Percentiles rank a stretch among this genome's conserved stretches.
phyloP scores from a whole-genome alignment of 768 basidiomycete species.

The Suillus brevipes region DNA sequence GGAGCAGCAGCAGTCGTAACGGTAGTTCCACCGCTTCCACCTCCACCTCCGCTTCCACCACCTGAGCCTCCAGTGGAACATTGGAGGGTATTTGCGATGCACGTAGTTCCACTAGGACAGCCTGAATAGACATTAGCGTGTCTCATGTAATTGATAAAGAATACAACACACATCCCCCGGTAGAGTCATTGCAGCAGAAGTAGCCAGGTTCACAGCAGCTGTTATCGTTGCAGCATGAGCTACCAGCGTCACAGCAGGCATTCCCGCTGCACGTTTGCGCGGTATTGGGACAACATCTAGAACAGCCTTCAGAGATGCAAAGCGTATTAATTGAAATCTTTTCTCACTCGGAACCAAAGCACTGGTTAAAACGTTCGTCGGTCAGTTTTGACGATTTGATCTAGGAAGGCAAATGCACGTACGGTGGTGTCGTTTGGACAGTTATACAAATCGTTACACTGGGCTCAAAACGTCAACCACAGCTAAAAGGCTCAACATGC shows the following conservation, averaged over 20 bases:
- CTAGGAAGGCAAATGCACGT: not conserved
- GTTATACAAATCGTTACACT: conserved; percentile 14
- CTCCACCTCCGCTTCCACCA: not conserved
- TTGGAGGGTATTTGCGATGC: not conserved
- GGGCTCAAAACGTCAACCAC: not conserved
- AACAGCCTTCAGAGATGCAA: not conserved
- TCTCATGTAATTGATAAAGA: not conserved
- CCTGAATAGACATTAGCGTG: conserved; percentile 11
- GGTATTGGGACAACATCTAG: conserved; percentile 21
- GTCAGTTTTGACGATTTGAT: not conserved
- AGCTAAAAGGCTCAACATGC: too few relatives aligned
- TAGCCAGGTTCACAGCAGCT: conserved; percentile 15
- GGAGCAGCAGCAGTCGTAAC: not conserved
- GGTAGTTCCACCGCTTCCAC: not conserved
- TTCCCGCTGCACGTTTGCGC: conserved; percentile 16
- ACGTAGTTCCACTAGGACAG: conserved; percentile 15
- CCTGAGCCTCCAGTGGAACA: not conserved
- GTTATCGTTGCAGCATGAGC: not conserved
- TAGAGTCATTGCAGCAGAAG: conserved; percentile 22
- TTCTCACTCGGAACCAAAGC: conserved; percentile 10
- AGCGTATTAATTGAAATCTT: not conserved
- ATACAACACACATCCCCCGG: conserved; percentile 24
- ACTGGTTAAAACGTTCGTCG: conserved; percentile 13
- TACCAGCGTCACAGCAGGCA: conserved; percentile 14
- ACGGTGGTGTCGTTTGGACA: conserved; percentile 22